Evolutionary conservation across 805 yeast species (phyloP).

Genomic region (Komagataella phaffii): DNA sequence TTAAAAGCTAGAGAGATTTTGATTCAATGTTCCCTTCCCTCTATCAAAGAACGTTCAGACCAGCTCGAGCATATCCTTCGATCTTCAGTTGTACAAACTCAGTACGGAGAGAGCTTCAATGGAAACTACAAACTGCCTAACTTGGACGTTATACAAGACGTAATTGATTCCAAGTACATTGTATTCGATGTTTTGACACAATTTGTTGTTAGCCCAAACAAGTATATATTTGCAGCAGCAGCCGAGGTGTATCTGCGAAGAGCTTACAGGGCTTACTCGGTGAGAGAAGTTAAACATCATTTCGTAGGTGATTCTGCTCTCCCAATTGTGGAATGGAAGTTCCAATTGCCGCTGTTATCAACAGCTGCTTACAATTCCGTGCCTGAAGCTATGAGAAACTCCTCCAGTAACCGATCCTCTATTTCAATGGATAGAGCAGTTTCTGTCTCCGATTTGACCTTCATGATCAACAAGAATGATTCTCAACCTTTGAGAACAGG

Average conservation of each 20-base stretch:
- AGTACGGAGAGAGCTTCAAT: constrained; percentile 73
- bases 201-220: constrained; percentile 73
- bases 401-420: constrained; percentile 11
- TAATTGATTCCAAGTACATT: constrained; percentile 90
- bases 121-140: constrained; percentile 72
- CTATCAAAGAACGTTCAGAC: constrained; percentile 90
- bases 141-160: constrained; percentile 69
- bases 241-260: constrained; percentile 94
- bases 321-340: constrained; percentile 79
- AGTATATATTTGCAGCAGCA: constrained; percentile 88
- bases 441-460: constrained; percentile 85
- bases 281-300: constrained; percentile 60
- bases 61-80: constrained; percentile 93
- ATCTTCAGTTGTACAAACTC: constrained; percentile 64
- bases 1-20: constrained; percentile 91
- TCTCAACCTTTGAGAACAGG: constrained; percentile 73
- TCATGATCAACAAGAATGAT: constrained; percentile 56
- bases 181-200: constrained; percentile 94
- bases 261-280: constrained; percentile 91
- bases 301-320: constrained; percentile 27
- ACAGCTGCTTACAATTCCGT: constrained; percentile 66
- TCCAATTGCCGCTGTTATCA: constrained; percentile 65
- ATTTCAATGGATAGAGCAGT: constrained; percentile 65
- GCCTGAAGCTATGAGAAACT: constrained; percentile 32
- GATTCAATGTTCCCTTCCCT: constrained; percentile 94